Percentiles rank a stretch among this genome's conserved stretches.
Conservation (phyloP, 1,284 basidiomycete species). For the Kwoniella shivajii region DNA sequence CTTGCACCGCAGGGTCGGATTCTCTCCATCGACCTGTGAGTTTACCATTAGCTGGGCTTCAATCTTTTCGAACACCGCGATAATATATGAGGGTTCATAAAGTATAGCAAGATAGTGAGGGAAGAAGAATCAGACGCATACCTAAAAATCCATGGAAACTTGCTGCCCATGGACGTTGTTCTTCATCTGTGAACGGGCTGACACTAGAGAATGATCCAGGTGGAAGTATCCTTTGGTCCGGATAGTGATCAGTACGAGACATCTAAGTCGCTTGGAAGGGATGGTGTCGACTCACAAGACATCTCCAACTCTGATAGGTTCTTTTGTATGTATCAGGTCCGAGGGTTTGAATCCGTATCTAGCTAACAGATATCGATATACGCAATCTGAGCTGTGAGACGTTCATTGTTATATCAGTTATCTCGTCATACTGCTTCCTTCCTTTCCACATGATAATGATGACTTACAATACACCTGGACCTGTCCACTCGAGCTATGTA, state of each 20-base stretch:
- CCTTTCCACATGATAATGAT: neutral
- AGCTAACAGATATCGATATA: conserved; percentile 41
- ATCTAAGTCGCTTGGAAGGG: neutral
- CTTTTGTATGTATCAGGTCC: conserved; percentile 31
- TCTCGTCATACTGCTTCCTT: neutral
- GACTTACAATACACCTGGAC: conserved; percentile 44
- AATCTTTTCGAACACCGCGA: neutral
- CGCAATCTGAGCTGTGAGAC: conserved; percentile 35
- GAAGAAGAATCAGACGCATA: neutral
- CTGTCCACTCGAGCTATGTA: conserved; percentile 42
- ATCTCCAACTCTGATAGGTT: conserved; percentile 38
- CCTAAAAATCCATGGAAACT: conserved; percentile 43
- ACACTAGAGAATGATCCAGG: conserved; percentile 40
- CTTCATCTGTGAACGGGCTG: conserved; percentile 30
- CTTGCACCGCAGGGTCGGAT: conserved; percentile 33
- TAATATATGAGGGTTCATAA: neutral
- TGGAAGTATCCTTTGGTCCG: conserved; percentile 40
- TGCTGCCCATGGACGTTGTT: conserved; percentile 38
- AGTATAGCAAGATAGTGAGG: neutral
- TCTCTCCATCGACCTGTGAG: conserved; percentile 37
- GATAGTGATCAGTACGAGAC: neutral
- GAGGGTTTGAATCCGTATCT: conserved; percentile 41
- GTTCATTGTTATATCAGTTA: no score
- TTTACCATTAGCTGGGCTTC: no score
- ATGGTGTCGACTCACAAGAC: conserved; percentile 27